Evolutionary conservation across 1,139 yeast genomes (phyloP), one percentile per base, ranked within the genome.

Genomic region (Ogataea hybrid): DNA sequence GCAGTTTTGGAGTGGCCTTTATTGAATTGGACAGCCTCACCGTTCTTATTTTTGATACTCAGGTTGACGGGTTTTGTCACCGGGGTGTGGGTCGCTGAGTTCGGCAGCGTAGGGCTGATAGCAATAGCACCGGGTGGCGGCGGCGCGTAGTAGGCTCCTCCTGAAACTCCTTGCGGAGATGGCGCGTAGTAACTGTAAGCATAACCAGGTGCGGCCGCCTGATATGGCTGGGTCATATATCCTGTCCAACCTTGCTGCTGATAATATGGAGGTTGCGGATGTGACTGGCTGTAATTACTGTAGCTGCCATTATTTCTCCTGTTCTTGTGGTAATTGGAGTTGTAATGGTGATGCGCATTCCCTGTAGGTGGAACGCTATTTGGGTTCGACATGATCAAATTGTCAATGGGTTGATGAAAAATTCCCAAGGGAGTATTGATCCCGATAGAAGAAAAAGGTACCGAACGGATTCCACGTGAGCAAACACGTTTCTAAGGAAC

Each of bases 31-130:
- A 58, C 56, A 17, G 57, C 46, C 23, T 50, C 53, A 29, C 62
- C 62, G 31, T 51, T 55, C 28, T 52, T 54, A 32, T 46, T 57
- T 41, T 57, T 57, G 29, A 58, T 57, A 21, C 53, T 49, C 25
- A 57, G 40, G 28, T 44, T 47, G 16, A 36, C 40, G 35, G 47
- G 49, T 38, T 51, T 49, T 14, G 48, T 41, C n/a, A 41, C 45
- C 3, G 55, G 53, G 27, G 54, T 43, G 29, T 43, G 47, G 5
- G 43, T 39, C 25, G 42, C 39, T 15, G 41, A 38, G 12, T 41
- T 32, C 15, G 48, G 47, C 16, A 48, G 33, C 16, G 53, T 50
- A 22, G 55, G 43, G 32, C 52, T 46, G 20, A 42, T 32, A 20
- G 48, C 46, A 25, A 46, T 43, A 6, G 48, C 44, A 27, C 44